Evolutionary conservation across 768 basidiomycete genomes (phyloP).

Genomic region (Thelephora ganbajun): DNA sequence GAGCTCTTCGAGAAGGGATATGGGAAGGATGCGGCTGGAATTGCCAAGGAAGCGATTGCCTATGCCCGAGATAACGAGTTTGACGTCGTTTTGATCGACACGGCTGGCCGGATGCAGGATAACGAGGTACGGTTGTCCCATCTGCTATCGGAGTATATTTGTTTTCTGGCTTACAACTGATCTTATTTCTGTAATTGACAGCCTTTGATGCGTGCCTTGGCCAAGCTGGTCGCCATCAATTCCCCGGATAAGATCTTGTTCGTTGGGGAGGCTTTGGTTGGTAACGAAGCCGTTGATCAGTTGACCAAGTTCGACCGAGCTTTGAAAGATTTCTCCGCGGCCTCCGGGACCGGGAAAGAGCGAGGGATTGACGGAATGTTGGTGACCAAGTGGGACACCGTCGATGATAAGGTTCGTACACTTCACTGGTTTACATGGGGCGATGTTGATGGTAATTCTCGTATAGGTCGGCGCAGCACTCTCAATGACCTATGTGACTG

Average conservation of each 20-base stretch:
- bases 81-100: slow-evolving; percentile 95
- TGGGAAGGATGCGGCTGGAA: slow-evolving; percentile 97
- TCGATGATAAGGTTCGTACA: slow-evolving; percentile 76
- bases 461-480: slow-evolving; percentile 92
- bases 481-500: slow-evolving; percentile 98
- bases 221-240: slow-evolving; percentile 91
- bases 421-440: background rate
- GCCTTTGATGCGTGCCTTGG: slow-evolving; percentile 97
- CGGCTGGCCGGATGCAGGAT: slow-evolving; percentile 98
- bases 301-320: slow-evolving; percentile 93
- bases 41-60: slow-evolving; percentile 87
- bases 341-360: slow-evolving; percentile 50
- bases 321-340: slow-evolving; percentile 80
- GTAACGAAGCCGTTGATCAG: slow-evolving; percentile 98
- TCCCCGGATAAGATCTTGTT: slow-evolving; percentile 96
- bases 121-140: slow-evolving; percentile 57
- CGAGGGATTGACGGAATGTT: slow-evolving; percentile 98
- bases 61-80: slow-evolving; percentile 84
- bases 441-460: background rate
- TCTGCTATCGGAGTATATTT: too few relatives aligned
- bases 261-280: slow-evolving; percentile 95
- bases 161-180: slow-evolving; percentile 2
- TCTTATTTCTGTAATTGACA: slow-evolving; percentile 15
- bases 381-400: slow-evolving; percentile 98
- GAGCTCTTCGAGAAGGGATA: slow-evolving; percentile 95